phyloP scores from a whole-genome alignment of 495 filamentous ascomycete species.

The Hypoxylon rickii region DNA sequence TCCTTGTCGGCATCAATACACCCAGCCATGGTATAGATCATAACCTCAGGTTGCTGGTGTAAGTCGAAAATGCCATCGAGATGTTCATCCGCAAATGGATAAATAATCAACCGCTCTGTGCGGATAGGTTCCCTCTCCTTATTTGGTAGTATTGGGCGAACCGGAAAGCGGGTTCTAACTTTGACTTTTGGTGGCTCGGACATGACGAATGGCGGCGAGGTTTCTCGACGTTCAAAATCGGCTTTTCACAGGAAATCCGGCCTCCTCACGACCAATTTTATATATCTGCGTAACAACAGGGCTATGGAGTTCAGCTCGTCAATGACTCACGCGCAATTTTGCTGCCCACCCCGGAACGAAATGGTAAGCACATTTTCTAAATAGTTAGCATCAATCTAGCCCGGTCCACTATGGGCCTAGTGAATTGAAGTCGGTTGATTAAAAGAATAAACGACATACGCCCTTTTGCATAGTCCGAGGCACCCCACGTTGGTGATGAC shows the following conservation, averaged over 20 bases:
- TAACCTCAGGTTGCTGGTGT: constrained; percentile 56
- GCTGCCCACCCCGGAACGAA: too few relatives aligned
- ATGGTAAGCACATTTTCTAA: too few relatives aligned
- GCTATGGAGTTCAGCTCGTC: neutral
- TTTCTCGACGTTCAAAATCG: neutral
- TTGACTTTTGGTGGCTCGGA: constrained; percentile 13
- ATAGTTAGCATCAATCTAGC: too few relatives aligned
- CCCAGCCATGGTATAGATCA: constrained; percentile 49
- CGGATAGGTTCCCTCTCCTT: constrained; percentile 34
- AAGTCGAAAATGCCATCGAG: constrained; percentile 43
- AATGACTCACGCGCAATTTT: too few relatives aligned
- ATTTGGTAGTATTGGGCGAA: constrained; percentile 36
- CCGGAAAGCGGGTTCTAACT: constrained; percentile 46
- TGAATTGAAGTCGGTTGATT: too few relatives aligned
- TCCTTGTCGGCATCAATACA: constrained; percentile 44
- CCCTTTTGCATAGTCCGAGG: too few relatives aligned
- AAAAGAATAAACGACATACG: too few relatives aligned
- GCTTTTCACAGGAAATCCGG: too few relatives aligned
- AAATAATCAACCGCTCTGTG: constrained; percentile 52
- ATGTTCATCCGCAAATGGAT: constrained; percentile 45
- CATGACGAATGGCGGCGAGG: constrained; percentile 4
- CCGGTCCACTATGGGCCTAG: too few relatives aligned
- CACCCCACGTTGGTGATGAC: too few relatives aligned
- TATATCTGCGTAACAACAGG: neutral
- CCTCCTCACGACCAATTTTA: neutral